phyloP scores from a whole-genome alignment of 495 filamentous ascomycete genomes.

The Talaromyces borbonicus region DNA sequence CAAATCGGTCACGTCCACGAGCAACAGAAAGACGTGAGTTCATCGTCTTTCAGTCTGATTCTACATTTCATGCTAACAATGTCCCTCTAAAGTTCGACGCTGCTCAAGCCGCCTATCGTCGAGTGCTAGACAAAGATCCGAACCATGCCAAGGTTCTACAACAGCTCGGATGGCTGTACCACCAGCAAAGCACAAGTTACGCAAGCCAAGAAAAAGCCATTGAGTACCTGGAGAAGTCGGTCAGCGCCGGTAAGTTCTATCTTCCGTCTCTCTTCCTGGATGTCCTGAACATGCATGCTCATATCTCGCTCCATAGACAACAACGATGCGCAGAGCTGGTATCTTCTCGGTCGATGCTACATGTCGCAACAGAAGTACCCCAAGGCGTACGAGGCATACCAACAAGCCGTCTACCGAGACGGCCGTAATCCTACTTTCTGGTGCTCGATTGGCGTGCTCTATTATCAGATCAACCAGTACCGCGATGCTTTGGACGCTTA shows the following conservation, averaged over 20 bases:
- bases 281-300: neutral
- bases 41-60: slow-evolving; percentile 7
- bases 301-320: slow-evolving; percentile 52
- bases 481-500: slow-evolving; percentile 97
- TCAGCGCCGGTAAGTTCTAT: slow-evolving; percentile 66
- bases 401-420: slow-evolving; percentile 97
- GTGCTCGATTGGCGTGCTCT: slow-evolving; percentile 98
- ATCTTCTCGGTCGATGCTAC: slow-evolving; percentile 93
- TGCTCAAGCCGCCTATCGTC: slow-evolving; percentile 83
- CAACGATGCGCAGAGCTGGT: slow-evolving; percentile 96
- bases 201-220: slow-evolving; percentile 90
- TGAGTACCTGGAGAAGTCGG: slow-evolving; percentile 95
- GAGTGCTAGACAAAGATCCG: slow-evolving; percentile 89
- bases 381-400: slow-evolving; percentile 97
- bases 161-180: slow-evolving; percentile 95
- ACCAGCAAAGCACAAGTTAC: slow-evolving; percentile 86
- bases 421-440: slow-evolving; percentile 98
- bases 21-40: slow-evolving; percentile 93
- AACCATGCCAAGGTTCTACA: slow-evolving; percentile 97
- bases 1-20: slow-evolving; percentile 99
- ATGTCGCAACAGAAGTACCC: slow-evolving; percentile 99
- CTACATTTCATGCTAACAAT: slow-evolving; percentile 9
- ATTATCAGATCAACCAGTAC: slow-evolving; percentile 99
- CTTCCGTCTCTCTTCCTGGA: neutral
- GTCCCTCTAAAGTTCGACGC: slow-evolving; percentile 62